Percentiles rank a stretch among this genome's conserved stretches.
These are phyloP conservation scores for Pilaira anomala DNA, from an alignment of 192 early-diverging fungal species.

Conservation along the genomic window DNA sequence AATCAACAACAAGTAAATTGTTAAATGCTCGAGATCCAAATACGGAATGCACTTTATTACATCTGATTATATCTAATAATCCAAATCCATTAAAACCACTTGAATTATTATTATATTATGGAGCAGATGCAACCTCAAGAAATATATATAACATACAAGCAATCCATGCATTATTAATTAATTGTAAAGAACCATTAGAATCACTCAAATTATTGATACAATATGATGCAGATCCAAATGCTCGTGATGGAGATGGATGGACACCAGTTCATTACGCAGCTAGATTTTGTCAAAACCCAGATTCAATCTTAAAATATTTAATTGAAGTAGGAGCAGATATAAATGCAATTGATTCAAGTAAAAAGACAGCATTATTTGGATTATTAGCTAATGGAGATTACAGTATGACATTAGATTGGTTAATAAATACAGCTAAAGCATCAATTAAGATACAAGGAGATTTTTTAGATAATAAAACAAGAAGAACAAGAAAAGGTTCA, in stretches of 20 bases:
- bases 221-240: constrained; percentile 53
- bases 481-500: constrained; percentile 16
- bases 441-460: constrained; percentile 16
- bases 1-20: constrained; percentile 3
- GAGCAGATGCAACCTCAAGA: constrained; percentile 25
- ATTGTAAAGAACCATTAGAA: constrained; percentile 12
- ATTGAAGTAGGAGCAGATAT: constrained; percentile 31
- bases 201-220: constrained; percentile 15
- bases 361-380: constrained; percentile 29
- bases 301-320: constrained; percentile 21
- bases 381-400: constrained; percentile 36
- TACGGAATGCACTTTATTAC: constrained; percentile 31
- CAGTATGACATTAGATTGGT: constrained; percentile 9
- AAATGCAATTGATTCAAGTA: constrained; percentile 22
- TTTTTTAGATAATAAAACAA: constrained; percentile 19
- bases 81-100: constrained; percentile 20
- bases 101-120: constrained; percentile 16
- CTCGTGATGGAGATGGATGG: constrained; percentile 62
- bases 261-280: constrained; percentile 47
- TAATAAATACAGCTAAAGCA: constrained; percentile 17
- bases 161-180: constrained; percentile 19
- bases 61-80: constrained; percentile 24
- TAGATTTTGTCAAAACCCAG: constrained; percentile 23
- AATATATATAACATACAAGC: constrained; percentile 28
- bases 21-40: constrained; percentile 28